Conservation (phyloP, 164 flowering plant genomes). For the Vitis labrusca region DNA sequence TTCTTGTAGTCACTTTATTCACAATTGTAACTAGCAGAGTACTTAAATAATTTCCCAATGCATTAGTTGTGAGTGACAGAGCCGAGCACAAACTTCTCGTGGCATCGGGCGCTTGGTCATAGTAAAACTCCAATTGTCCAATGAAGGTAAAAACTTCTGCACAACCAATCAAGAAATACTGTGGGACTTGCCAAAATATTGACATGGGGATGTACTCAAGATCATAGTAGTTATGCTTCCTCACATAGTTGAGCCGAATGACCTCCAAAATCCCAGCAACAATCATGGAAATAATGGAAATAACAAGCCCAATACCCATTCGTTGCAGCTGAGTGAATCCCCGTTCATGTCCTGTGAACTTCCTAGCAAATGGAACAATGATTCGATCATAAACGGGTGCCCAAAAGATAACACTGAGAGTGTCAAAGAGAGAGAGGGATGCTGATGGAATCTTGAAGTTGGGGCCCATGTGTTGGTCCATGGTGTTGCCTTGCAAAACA, state of each 20-base stretch:
- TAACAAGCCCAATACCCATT: slow-evolving; percentile 38
- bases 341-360: slow-evolving; percentile 28
- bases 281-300: slow-evolving; percentile 33
- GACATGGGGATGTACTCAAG: slow-evolving; percentile 33
- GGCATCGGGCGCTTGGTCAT: slow-evolving; percentile 44
- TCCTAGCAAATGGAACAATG: slow-evolving; percentile 36
- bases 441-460: slow-evolving; percentile 38
- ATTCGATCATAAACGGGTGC: slow-evolving; percentile 33
- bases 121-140: slow-evolving; percentile 41
- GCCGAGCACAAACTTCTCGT: slow-evolving; percentile 39
- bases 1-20: slow-evolving; percentile 21
- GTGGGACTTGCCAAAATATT: slow-evolving; percentile 46
- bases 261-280: slow-evolving; percentile 35
- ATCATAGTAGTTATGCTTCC: slow-evolving; percentile 27
- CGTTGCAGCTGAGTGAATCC: slow-evolving; percentile 49
- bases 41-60: slow-evolving; percentile 36
- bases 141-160: slow-evolving; percentile 39
- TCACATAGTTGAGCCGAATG: slow-evolving; percentile 20
- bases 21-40: slow-evolving; percentile 32
- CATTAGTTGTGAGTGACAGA: slow-evolving; percentile 29
- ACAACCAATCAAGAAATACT: slow-evolving; percentile 40
- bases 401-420: slow-evolving; percentile 42
- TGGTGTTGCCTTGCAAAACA: slow-evolving; percentile 40
- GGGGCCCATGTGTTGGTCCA: slow-evolving; percentile 40
- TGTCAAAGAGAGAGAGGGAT: slow-evolving; percentile 40